phyloP scores from a whole-genome alignment of 2,329 filamentous ascomycete genomes.

The Fusarium liriodendri region DNA sequence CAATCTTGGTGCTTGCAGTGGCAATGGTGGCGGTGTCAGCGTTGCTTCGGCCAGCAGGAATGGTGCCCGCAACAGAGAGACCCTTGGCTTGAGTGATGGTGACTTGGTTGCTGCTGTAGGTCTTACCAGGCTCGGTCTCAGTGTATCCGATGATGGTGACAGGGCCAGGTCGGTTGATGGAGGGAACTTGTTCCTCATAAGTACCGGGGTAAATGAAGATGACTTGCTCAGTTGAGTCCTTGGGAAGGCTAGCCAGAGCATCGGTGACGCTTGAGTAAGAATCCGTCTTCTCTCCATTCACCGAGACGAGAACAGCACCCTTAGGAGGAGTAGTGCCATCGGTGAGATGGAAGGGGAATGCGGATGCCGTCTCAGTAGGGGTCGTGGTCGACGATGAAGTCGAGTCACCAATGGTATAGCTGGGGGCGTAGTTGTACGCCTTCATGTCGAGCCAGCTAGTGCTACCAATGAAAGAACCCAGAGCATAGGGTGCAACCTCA shows the following conservation, averaged over 20 bases:
- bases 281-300: constrained; percentile 36
- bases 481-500: constrained; percentile 30
- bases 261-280: constrained; percentile 46
- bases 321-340: constrained; percentile 54
- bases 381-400: constrained; percentile 42
- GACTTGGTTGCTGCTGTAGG: constrained; percentile 26
- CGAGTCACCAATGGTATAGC: constrained; percentile 21
- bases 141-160: constrained; percentile 37
- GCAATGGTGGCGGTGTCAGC: constrained; percentile 35
- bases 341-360: constrained; percentile 45
- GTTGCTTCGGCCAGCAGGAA: constrained; percentile 32
- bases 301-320: constrained; percentile 56
- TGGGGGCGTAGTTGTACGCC: constrained; percentile 38
- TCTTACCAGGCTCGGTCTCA: constrained; percentile 38
- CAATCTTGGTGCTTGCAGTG: constrained; percentile 48
- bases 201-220: constrained; percentile 58
- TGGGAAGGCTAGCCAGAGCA: constrained; percentile 43
- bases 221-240: constrained; percentile 44
- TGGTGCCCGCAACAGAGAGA: constrained; percentile 21
- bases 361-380: constrained; percentile 12
- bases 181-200: constrained; percentile 63
- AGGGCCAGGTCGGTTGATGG: constrained; percentile 22
- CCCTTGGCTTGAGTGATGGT: constrained; percentile 30
- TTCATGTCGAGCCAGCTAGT: constrained; percentile 41
- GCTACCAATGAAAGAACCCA: constrained; percentile 33